Conservation (phyloP, 805 yeast species). For the Cyberlindnera maritima region DNA sequence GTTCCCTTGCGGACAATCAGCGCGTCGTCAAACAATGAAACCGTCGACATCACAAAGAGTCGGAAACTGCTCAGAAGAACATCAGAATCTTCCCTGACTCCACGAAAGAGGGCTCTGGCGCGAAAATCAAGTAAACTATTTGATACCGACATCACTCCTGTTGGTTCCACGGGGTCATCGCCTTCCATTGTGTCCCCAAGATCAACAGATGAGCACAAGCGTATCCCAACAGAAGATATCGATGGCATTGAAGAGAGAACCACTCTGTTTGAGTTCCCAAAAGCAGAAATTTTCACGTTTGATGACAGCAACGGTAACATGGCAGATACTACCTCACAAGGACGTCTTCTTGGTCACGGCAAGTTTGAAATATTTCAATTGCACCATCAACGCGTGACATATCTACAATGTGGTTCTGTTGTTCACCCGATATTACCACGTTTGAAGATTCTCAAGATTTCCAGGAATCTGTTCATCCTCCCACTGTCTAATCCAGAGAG, state of each 20-base stretch:
- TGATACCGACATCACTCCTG: background rate
- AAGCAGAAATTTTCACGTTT: slow-evolving; percentile 25
- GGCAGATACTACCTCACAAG: slow-evolving; percentile 27
- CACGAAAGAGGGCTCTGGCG: slow-evolving; percentile 25
- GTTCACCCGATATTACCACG: slow-evolving; percentile 73
- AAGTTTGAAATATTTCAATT: slow-evolving; percentile 56
- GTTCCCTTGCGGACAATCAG: slow-evolving; percentile 2
- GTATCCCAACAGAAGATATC: background rate
- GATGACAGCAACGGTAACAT: slow-evolving; percentile 18
- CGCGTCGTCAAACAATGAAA: slow-evolving; percentile 7
- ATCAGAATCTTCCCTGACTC: slow-evolving; percentile 20
- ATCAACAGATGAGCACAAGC: slow-evolving; percentile 3
- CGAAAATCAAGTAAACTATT: slow-evolving; percentile 12
- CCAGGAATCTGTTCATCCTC: slow-evolving; percentile 48
- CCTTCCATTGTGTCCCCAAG: slow-evolving; percentile 2
- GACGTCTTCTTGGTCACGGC: slow-evolving; percentile 60
- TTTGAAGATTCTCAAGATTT: slow-evolving; percentile 52
- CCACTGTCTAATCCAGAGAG: slow-evolving; percentile 74
- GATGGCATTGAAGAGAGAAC: slow-evolving; percentile 18
- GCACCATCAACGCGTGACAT: slow-evolving; percentile 55
- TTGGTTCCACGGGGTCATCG: slow-evolving; percentile 1
- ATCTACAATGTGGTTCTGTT: slow-evolving; percentile 61
- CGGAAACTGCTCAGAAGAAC: slow-evolving; percentile 24
- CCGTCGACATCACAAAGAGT: slow-evolving; percentile 23
- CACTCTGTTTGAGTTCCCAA: slow-evolving; percentile 19